Evolutionary conservation across 1,284 basidiomycete genomes (phyloP).

Genomic region (Austroboletus rostrupii): DNA sequence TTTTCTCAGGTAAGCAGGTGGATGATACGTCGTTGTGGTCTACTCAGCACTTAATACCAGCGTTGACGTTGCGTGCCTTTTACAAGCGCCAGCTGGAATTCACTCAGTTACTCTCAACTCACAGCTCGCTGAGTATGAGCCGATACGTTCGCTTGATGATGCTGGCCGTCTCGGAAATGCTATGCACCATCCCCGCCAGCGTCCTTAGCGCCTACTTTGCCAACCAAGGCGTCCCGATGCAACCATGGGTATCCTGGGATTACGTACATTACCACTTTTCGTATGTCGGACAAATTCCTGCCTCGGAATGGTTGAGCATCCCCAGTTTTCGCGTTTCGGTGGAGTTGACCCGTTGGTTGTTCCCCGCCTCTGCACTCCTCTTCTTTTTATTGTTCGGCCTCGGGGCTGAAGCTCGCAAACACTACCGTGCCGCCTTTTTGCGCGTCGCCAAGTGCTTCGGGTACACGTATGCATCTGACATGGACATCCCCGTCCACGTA

Average conservation of each 20-base stretch:
- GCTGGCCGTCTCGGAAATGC: slow-evolving; percentile 43
- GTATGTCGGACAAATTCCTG: slow-evolving; percentile 33
- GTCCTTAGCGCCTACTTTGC: slow-evolving; percentile 34
- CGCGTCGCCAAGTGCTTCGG: slow-evolving; percentile 14
- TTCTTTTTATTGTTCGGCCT: slow-evolving; percentile 46
- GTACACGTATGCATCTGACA: slow-evolving; percentile 9
- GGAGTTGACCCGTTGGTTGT: slow-evolving; percentile 35
- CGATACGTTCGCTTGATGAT: slow-evolving; percentile 55
- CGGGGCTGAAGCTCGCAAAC: slow-evolving; percentile 35
- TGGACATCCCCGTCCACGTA: background rate
- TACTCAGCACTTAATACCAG: slow-evolving; percentile 15
- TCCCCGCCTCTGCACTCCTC: slow-evolving; percentile 34
- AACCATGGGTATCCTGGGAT: slow-evolving; percentile 41
- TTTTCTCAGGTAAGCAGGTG: slow-evolving; percentile 22
- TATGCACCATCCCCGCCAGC: slow-evolving; percentile 34
- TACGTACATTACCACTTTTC: slow-evolving; percentile 38
- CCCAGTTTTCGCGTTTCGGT: slow-evolving; percentile 20
- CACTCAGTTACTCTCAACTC: slow-evolving; percentile 20
- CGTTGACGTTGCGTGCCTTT: slow-evolving; percentile 30
- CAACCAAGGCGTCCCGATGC: slow-evolving; percentile 26
- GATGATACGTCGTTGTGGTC: background rate
- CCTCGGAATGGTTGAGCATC: slow-evolving; percentile 20
- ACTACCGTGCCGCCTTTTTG: slow-evolving; percentile 24
- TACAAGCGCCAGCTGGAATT: slow-evolving; percentile 29
- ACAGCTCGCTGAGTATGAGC: slow-evolving; percentile 37